Base-by-base conservation (phyloP, 139 green algal species). In the Desmodesmus armatus region DNA sequence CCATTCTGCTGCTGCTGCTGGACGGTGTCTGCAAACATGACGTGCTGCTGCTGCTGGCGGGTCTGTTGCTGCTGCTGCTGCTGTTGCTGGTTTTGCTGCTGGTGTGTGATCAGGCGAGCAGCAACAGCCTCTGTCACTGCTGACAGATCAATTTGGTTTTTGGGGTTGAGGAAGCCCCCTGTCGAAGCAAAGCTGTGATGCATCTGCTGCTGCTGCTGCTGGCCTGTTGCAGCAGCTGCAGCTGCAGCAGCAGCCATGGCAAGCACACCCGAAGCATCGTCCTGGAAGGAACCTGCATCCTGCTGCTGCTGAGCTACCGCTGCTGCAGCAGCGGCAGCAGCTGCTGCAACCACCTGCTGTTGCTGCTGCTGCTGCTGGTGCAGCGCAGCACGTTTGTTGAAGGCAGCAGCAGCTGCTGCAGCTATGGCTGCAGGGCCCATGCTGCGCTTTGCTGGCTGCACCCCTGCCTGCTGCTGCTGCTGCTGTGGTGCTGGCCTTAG, bases 361-460 rank as follows among this genome's bases (percentile, higher is more conserved):
- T 47, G 60, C 11, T 43, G 60, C 60, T 76, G 60, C 62, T 83
- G 77, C 77, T 73, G 58, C n/a, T 9, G 60, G 29, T n/a, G 9
- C 15, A 49, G 67, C 67, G n/a, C n/a, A n/a, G n/a, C n/a, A n/a
- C n/a, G n/a, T n/a, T n/a, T n/a, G n/a, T n/a, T n/a, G n/a, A n/a
- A n/a, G n/a, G n/a, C n/a, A n/a, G n/a, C n/a, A n/a, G n/a, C n/a
- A n/a, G n/a, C n/a, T n/a, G n/a, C n/a, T n/a, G n/a, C n/a, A n/a
- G n/a, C n/a, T n/a, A n/a, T n/a, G n/a, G n/a, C n/a, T n/a, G n/a
- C n/a, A n/a, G n/a, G n/a, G n/a, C n/a, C n/a, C n/a, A n/a, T n/a
- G n/a, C n/a, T n/a, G n/a, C n/a, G n/a, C n/a, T n/a, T n/a, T n/a
- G n/a, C n/a, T n/a, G n/a, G n/a, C n/a, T n/a, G n/a, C n/a, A n/a